A percentile compares a stretch with the other conserved stretches of the same genome.
phyloP scores from a whole-genome alignment of 2,329 filamentous ascomycete genomes.

The Aspergillus awamori region DNA sequence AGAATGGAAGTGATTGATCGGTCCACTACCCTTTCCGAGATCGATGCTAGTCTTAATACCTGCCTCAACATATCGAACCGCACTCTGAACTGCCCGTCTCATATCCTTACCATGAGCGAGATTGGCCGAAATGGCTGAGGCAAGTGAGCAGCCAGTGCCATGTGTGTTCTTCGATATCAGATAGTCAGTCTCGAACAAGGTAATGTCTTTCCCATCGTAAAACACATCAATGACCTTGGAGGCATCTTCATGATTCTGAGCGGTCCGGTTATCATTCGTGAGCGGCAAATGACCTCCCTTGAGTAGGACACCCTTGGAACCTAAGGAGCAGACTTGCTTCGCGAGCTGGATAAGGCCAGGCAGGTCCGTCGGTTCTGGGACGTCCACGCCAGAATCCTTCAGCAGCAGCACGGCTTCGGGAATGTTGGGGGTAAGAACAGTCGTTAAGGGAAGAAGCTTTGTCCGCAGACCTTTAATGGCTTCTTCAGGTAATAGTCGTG shows the following conservation, averaged over 20 bases:
- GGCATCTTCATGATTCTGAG: constrained; percentile 61
- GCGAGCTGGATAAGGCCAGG: constrained; percentile 71
- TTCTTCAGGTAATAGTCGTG: constrained; percentile 49
- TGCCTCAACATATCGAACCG: constrained; percentile 63
- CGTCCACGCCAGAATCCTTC: constrained; percentile 41
- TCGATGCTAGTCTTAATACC: constrained; percentile 61
- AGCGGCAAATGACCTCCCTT: constrained; percentile 93
- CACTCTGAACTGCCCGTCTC: constrained; percentile 55
- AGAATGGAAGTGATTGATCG: constrained; percentile 70
- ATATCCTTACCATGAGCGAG: constrained; percentile 56
- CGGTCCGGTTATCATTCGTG: constrained; percentile 62
- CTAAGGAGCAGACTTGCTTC: constrained; percentile 65
- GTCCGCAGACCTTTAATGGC: constrained; percentile 45
- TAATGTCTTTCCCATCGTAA: constrained; percentile 61
- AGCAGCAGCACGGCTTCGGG: constrained; percentile 51
- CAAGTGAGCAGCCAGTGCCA: constrained; percentile 91
- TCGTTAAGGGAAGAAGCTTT: constrained; percentile 48
- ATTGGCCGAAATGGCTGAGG: constrained; percentile 71
- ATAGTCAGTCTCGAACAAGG: constrained; percentile 71
- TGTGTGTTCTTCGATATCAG: constrained; percentile 80
- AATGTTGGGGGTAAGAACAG: constrained; percentile 53
- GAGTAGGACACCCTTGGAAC: constrained; percentile 77
- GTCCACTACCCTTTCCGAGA: constrained; percentile 63
- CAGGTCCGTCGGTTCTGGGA: constrained; percentile 57
- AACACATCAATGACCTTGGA: constrained; percentile 77